phyloP scores from a whole-genome alignment of 129 eudicot species.

The Deinandra increscens region DNA sequence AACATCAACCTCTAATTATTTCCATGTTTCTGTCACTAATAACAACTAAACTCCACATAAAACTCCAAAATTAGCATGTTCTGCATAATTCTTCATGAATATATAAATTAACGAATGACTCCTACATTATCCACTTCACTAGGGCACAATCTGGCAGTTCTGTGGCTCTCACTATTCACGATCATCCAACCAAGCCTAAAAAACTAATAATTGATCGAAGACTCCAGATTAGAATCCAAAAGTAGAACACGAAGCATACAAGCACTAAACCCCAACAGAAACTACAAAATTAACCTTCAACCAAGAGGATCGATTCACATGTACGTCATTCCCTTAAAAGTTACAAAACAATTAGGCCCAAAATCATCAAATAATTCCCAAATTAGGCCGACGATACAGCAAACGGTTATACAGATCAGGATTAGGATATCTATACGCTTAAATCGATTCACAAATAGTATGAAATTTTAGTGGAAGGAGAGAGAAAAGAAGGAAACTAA shows the following conservation, averaged over 20 bases:
- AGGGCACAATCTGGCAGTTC: conserved; percentile 3
- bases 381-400: conserved; percentile 14
- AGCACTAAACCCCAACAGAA: conserved; percentile 11
- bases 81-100: neutral
- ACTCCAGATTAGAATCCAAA: conserved; percentile 9
- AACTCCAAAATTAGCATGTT: neutral
- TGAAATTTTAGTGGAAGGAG: neutral
- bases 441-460: neutral
- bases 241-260: neutral
- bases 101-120: neutral
- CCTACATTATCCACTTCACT: neutral
- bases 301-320: conserved; percentile 4
- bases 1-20: no score
- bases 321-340: neutral
- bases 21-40: no score
- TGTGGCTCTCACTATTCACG: neutral
- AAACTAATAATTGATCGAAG: neutral
- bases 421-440: neutral
- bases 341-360: neutral
- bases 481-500: conserved; percentile 30
- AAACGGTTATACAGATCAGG: neutral
- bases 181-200: neutral
- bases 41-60: no score
- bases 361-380: neutral
- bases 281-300: conserved; percentile 8